These are phyloP conservation scores for Nidularia pulvinata DNA, from an alignment of 768 basidiomycete species.

Conservation along the genomic window DNA sequence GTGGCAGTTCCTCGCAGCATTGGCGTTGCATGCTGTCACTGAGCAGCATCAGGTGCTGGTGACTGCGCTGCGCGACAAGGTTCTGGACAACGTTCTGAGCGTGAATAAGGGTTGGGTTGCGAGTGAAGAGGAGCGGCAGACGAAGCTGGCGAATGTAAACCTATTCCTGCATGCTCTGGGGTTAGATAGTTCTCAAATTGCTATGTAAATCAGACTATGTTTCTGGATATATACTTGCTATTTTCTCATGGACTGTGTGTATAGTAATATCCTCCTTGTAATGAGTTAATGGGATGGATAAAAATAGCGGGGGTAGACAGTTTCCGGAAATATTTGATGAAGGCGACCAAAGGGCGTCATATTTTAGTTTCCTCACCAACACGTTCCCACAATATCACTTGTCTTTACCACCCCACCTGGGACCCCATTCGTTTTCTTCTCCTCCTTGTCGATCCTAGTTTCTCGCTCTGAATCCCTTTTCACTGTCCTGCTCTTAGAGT, in stretches of 20 bases:
- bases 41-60: conserved; percentile 93
- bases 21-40: conserved; percentile 81
- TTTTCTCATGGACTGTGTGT: too few relatives aligned
- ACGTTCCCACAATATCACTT: not conserved
- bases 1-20: conserved; percentile 92
- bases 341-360: not conserved
- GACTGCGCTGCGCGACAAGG: conserved; percentile 85
- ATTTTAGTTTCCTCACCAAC: not conserved
- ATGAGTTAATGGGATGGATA: not conserved
- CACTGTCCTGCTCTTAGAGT: not conserved
- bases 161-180: conserved; percentile 84
- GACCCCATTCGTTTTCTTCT: too few relatives aligned
- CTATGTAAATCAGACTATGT: conserved; percentile 33
- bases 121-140: conserved; percentile 71
- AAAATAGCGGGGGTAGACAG: not conserved
- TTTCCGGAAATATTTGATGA: not conserved
- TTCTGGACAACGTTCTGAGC: conserved; percentile 85
- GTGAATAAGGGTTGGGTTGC: conserved; percentile 75
- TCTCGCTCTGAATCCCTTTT: too few relatives aligned
- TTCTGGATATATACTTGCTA: not conserved
- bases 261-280: too few relatives aligned
- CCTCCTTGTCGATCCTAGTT: too few relatives aligned
- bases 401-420: not conserved
- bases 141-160: conserved; percentile 92
- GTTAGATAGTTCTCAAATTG: conserved; percentile 67